Percentiles rank a stretch among this genome's conserved stretches.
phyloP scores from a whole-genome alignment of 805 yeast genomes.

The Lipomyces orientalis region DNA sequence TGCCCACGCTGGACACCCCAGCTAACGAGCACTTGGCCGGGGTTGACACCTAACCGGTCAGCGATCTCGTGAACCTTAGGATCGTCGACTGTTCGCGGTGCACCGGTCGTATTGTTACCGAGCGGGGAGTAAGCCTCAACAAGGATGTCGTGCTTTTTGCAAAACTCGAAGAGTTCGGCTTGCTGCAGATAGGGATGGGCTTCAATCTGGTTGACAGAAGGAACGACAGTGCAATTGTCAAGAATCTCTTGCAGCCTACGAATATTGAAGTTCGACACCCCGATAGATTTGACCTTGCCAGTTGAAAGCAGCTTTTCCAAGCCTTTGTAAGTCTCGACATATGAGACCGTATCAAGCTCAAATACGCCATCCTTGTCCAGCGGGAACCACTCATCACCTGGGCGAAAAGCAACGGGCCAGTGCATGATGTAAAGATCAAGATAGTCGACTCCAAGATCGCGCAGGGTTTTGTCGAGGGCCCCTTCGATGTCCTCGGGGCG shows the following conservation, averaged over 20 bases:
- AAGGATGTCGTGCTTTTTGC: conserved; percentile 58
- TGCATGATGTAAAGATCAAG: conserved; percentile 80
- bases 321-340: conserved; percentile 63
- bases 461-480: conserved; percentile 65
- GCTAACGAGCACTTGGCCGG: conserved; percentile 62
- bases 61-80: conserved; percentile 58
- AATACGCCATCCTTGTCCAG: conserved; percentile 48
- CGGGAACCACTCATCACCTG: conserved; percentile 48
- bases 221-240: conserved; percentile 57
- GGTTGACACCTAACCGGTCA: conserved; percentile 56
- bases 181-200: conserved; percentile 76
- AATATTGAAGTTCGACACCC: conserved; percentile 74
- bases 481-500: conserved; percentile 45
- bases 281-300: conserved; percentile 66
- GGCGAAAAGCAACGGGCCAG: conserved; percentile 71
- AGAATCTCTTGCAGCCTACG: conserved; percentile 59
- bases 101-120: conserved; percentile 53
- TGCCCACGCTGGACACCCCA: conserved; percentile 48
- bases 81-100: conserved; percentile 41
- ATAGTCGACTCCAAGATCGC: conserved; percentile 70
- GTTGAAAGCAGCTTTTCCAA: conserved; percentile 63
- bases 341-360: conserved; percentile 49
- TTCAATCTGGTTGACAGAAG: conserved; percentile 79
- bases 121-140: conserved; percentile 82
- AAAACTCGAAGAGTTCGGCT: conserved; percentile 58